Evolutionary conservation across 2,329 filamentous ascomycete genomes (phyloP).

Genomic region (Fusarium sp.): DNA sequence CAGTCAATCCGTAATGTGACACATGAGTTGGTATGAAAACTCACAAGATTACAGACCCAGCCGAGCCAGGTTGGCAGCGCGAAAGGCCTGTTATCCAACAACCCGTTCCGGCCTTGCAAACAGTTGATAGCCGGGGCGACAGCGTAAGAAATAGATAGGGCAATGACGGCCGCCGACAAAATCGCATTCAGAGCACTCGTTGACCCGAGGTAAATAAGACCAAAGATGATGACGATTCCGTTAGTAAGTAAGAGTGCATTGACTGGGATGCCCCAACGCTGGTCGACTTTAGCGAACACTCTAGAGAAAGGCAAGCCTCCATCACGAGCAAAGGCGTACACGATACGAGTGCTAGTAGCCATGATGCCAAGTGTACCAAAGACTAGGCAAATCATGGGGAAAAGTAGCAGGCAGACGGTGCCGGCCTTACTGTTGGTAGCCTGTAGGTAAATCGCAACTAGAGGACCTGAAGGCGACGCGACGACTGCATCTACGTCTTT

Average conservation of each 20-base stretch:
- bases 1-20: not conserved
- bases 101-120: constrained; percentile 69
- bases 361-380: constrained; percentile 73
- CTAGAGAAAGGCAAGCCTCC: constrained; percentile 67
- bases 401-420: constrained; percentile 72
- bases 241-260: constrained; percentile 73
- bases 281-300: not conserved
- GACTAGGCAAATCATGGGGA: constrained; percentile 71
- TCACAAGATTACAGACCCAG: constrained; percentile 49
- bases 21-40: fast-evolving
- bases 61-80: constrained; percentile 51
- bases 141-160: constrained; percentile 77
- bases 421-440: constrained; percentile 71
- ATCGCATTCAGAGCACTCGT: constrained; percentile 75
- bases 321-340: constrained; percentile 74
- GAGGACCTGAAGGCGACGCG: constrained; percentile 64
- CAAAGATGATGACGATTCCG: constrained; percentile 72
- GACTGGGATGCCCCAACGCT: constrained; percentile 70
- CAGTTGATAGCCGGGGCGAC: constrained; percentile 77
- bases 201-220: constrained; percentile 76
- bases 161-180: constrained; percentile 76
- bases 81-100: constrained; percentile 65
- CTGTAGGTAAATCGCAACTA: constrained; percentile 71
- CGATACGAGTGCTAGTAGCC: constrained; percentile 74
- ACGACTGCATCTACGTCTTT: constrained; percentile 60